phyloP scores from a whole-genome alignment of 1,284 basidiomycete species.

The Trichosporon sp. region DNA sequence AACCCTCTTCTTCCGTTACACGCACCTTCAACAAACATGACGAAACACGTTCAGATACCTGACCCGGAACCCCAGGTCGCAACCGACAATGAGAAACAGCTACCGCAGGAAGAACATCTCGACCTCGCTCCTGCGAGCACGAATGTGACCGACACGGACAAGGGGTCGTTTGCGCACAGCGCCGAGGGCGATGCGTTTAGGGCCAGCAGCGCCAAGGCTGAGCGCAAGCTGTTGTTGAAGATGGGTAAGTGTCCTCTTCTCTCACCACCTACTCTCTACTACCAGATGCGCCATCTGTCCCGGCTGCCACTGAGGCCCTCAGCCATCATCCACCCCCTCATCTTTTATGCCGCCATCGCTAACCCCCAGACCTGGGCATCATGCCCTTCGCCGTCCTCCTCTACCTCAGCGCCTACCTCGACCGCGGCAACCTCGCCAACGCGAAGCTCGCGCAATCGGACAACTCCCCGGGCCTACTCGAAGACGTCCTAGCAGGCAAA shows the following conservation, averaged over 20 bases:
- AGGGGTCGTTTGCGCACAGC: conserved; percentile 29
- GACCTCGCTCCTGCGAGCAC: conserved; percentile 7
- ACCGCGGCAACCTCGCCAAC: conserved; percentile 46
- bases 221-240: conserved; percentile 41
- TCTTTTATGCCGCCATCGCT: background rate
- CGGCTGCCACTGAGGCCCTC: no score
- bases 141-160: conserved; percentile 26
- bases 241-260: conserved; percentile 29
- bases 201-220: conserved; percentile 26
- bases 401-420: conserved; percentile 50
- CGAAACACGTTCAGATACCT: conserved; percentile 8
- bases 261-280: background rate
- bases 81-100: conserved; percentile 5
- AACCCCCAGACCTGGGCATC: conserved; percentile 38
- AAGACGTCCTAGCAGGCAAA: conserved; percentile 31
- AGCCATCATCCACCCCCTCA: background rate
- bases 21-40: background rate
- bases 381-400: conserved; percentile 48
- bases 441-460: conserved; percentile 31
- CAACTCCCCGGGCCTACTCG: conserved; percentile 31
- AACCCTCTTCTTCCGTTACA: background rate
- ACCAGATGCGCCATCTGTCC: background rate
- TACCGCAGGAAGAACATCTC: background rate
- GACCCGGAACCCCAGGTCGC: no score
- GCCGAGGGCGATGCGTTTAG: conserved; percentile 29